phyloP scores from a whole-genome alignment of 495 filamentous ascomycete genomes.

The Monascus purpureus region DNA sequence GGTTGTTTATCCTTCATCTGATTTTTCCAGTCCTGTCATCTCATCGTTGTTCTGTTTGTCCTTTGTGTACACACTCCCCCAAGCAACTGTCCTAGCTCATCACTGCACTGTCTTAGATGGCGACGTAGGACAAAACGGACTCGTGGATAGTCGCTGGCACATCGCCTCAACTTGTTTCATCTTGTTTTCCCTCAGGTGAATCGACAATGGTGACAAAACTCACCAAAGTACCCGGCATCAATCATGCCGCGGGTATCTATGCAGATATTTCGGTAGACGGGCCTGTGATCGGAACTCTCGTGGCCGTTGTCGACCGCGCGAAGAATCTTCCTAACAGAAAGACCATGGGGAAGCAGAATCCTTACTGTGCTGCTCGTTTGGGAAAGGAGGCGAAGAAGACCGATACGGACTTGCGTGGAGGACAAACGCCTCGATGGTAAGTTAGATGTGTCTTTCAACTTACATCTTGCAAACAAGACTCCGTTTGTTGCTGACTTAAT shows the following conservation, averaged over 20 bases:
- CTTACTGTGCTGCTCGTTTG: conserved; percentile 84
- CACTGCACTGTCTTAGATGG: too few species aligned
- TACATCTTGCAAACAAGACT: conserved; percentile 2
- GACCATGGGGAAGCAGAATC: conserved; percentile 96
- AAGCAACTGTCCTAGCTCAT: too few species aligned
- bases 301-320: conserved; percentile 78
- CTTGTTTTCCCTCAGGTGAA: too few species aligned
- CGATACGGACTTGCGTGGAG: conserved; percentile 81
- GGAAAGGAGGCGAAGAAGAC: conserved; percentile 99
- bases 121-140: too few species aligned
- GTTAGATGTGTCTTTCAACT: conserved; percentile 9
- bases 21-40: too few species aligned
- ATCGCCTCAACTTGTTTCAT: too few species aligned
- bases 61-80: too few species aligned
- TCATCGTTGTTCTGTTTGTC: too few species aligned
- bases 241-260: conserved; percentile 87
- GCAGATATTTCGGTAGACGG: conserved; percentile 93
- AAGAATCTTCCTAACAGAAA: conserved; percentile 95
- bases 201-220: conserved; percentile 19
- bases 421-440: conserved; percentile 92
- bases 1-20: too few species aligned
- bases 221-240: conserved; percentile 18
- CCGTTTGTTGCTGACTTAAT: conserved; percentile 8
- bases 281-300: conserved; percentile 83
- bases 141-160: too few species aligned